These are phyloP conservation scores for Angophora floribunda DNA, from an alignment of 345 rosid genomes.

Conservation along the genomic window DNA sequence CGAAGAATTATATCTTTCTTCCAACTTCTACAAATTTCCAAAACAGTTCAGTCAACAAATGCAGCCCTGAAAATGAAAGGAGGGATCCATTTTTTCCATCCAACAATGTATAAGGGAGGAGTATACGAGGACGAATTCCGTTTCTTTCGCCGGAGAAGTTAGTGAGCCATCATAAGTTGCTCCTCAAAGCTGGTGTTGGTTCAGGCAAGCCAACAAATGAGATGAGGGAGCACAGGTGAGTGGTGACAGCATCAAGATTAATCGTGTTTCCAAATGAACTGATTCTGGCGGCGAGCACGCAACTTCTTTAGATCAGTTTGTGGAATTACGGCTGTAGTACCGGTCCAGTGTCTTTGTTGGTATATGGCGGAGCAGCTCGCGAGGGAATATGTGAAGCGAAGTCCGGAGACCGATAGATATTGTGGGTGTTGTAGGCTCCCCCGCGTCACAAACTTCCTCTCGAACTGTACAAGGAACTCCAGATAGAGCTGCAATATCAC, in stretches of 20 bases:
- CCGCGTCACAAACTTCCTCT: constrained; percentile 75
- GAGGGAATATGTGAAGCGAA: constrained; percentile 82
- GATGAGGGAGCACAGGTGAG: neutral
- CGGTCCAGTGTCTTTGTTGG: constrained; percentile 85
- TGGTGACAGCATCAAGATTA: neutral
- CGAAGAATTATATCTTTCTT: neutral
- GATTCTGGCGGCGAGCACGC: neutral
- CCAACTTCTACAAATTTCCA: neutral
- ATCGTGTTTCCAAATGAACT: neutral
- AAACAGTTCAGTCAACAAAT: neutral
- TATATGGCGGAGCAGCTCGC: constrained; percentile 91
- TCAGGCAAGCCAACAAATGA: neutral
- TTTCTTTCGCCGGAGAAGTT: neutral
- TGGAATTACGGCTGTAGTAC: constrained; percentile 61
- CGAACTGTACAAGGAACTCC: constrained; percentile 73
- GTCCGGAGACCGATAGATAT: constrained; percentile 86
- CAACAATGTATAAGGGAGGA: neutral
- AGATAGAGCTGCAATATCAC: constrained; percentile 52
- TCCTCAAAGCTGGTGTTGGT: neutral
- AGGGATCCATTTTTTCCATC: neutral
- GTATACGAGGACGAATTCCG: neutral
- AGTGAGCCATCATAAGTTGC: neutral
- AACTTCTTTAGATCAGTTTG: constrained; percentile 13
- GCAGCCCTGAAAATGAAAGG: neutral
- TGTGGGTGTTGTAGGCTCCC: constrained; percentile 78